Evolutionary conservation across 805 yeast genomes (phyloP), one percentile per base, ranked within the genome.

Genomic region (Lipomyces sp.): DNA sequence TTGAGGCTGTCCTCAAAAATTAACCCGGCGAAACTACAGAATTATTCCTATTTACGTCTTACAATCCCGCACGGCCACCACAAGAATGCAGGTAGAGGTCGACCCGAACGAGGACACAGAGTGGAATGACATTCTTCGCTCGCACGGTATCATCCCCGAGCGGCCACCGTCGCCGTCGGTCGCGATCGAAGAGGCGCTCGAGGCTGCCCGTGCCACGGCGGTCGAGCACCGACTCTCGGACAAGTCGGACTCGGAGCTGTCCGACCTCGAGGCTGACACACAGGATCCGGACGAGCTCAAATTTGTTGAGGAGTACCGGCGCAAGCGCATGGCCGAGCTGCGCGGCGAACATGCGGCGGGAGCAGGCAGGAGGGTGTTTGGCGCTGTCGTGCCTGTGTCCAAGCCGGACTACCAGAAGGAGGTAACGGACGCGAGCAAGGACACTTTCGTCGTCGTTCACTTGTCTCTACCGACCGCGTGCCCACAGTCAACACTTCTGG

Each of bases 81-180:
- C 11, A 26, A 39, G 22, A 22, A 52, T 55, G 57, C 56, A 55
- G 31, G 59, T 55, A 37, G 59, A 55, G 38, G 59, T 90, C 47
- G 90, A 93, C 69, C 97, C 96, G 32, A 80, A 79, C 55, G 99
- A 93, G 69, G 99, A 93, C 67, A 93, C 98, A 0, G 98, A 93
- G 68, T 93, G 99, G 61, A 93, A 93, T 66, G 99, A 93, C 68
- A 89, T 93, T 59, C 75, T 93, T 39, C 75, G 99, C 58, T 78
- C 80, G 2, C 86, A 90, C 56, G 98, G 98, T 22, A 81, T 93
- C 48, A 87, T 93, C 43, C 98, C 98, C 0, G 89, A 86, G 64
- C 82, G 84, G 61, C 88, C 95, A 24, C 89, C 90, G 22, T 86
- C 95, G 19, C 95, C 96, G 8, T 81, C 95, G 0, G 86, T 78